Evolutionary conservation across 2,329 filamentous ascomycete genomes (phyloP).

Genomic region (Escovopsis sp.): DNA sequence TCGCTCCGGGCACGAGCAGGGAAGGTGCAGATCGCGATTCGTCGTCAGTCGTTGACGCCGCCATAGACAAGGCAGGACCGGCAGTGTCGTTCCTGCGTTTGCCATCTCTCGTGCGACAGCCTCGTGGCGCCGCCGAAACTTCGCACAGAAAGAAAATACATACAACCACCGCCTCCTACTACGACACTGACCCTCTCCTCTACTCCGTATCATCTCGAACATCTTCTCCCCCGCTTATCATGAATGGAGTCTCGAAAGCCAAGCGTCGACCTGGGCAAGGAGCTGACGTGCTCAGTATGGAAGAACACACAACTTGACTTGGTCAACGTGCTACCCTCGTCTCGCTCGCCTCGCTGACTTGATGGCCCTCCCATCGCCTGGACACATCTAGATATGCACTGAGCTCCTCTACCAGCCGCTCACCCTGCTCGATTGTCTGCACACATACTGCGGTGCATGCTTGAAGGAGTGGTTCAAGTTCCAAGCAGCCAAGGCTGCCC

Average conservation of each 20-base stretch:
- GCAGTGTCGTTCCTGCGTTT: too few species aligned
- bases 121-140: too few species aligned
- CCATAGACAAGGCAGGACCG: too few species aligned
- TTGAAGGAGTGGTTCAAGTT: slow-evolving; percentile 91
- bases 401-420: slow-evolving; percentile 85
- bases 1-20: too few species aligned
- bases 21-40: too few species aligned
- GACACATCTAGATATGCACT: slow-evolving; percentile 71
- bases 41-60: too few species aligned
- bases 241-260: slow-evolving; percentile 38
- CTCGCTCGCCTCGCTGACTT: slow-evolving; percentile 1
- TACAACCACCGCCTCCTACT: too few species aligned
- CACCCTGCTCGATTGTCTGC: slow-evolving; percentile 82
- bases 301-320: neutral
- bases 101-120: too few species aligned
- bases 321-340: neutral
- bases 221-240: slow-evolving; percentile 8
- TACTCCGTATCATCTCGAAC: too few species aligned
- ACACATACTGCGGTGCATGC: slow-evolving; percentile 92
- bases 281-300: slow-evolving; percentile 88
- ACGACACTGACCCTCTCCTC: too few species aligned
- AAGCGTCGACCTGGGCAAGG: slow-evolving; percentile 68
- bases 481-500: slow-evolving; percentile 49
- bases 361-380: neutral
- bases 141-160: too few species aligned